Percentiles rank a stretch among this genome's conserved stretches.
Conservation (phyloP, 495 filamentous ascomycete genomes). For the Hypoxylon rickii region DNA sequence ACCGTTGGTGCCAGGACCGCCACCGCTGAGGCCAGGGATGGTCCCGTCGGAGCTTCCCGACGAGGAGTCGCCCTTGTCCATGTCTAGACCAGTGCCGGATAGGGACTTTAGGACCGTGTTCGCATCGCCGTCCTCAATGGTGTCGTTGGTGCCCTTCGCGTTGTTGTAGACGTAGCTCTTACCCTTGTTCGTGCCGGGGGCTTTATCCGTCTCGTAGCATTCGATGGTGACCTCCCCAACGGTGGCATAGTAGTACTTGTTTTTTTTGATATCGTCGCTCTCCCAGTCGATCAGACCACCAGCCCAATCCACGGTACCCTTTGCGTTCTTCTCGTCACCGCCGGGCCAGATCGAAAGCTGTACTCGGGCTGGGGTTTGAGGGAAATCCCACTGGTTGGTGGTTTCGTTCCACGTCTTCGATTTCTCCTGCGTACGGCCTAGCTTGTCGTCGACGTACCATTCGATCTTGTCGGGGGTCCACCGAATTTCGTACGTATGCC, state of each 20-base stretch:
- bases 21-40: constrained; percentile 43
- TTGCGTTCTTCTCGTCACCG: constrained; percentile 73
- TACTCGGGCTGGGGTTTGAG: constrained; percentile 90
- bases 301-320: constrained; percentile 90
- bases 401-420: constrained; percentile 84
- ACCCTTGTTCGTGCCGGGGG: constrained; percentile 61
- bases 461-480: constrained; percentile 85
- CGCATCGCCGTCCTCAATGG: constrained; percentile 75
- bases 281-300: constrained; percentile 91
- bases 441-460: constrained; percentile 83
- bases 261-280: constrained; percentile 73
- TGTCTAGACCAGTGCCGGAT: constrained; percentile 74
- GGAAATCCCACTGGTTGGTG: constrained; percentile 80
- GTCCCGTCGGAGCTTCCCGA: constrained; percentile 20
- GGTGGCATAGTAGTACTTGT: constrained; percentile 87
- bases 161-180: constrained; percentile 78
- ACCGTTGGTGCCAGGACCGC: constrained; percentile 37
- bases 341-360: constrained; percentile 97
- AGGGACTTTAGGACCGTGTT: constrained; percentile 79
- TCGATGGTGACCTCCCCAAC: constrained; percentile 76
- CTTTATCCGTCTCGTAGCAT: constrained; percentile 76
- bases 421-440: constrained; percentile 73
- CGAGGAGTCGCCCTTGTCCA: constrained; percentile 54
- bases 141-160: constrained; percentile 68
- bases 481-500: constrained; percentile 89